Percentiles rank a stretch among this genome's conserved stretches.
Conservation (phyloP, 208 protist genomes). For the Leishmania mexicana region DNA sequence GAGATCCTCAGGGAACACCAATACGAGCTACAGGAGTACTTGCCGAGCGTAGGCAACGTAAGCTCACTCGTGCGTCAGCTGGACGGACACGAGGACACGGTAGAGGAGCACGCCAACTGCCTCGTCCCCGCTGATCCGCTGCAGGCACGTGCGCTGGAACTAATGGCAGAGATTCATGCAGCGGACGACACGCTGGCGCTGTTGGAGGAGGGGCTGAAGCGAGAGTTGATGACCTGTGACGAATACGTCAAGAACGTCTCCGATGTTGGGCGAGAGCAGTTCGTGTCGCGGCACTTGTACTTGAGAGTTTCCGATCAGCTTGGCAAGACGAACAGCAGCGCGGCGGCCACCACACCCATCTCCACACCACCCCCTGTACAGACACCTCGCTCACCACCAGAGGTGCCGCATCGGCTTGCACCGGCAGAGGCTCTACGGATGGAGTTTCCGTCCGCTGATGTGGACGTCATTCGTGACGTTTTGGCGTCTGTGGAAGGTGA, state of each 20-base stretch:
- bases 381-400: constrained; percentile 8
- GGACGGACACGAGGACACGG: constrained; percentile 42
- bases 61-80: constrained; percentile 43
- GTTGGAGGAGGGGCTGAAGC: constrained; percentile 65
- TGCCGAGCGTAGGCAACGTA: constrained; percentile 52
- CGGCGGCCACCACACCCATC: neutral
- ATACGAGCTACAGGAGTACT: constrained; percentile 53
- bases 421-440: constrained; percentile 37
- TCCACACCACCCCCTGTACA: constrained; percentile 5
- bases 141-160: constrained; percentile 65
- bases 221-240: constrained; percentile 66
- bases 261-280: constrained; percentile 75
- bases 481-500: constrained; percentile 45
- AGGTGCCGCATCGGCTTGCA: constrained; percentile 38
- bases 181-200: constrained; percentile 66
- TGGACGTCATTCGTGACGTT: constrained; percentile 63
- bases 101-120: constrained; percentile 63
- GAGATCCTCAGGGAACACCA: constrained; percentile 45
- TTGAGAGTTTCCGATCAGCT: constrained; percentile 45
- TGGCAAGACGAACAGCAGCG: constrained; percentile 5
- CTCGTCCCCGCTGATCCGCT: constrained; percentile 57
- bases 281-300: constrained; percentile 74
- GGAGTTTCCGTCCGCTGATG: constrained; percentile 62
- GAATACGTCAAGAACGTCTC: constrained; percentile 83
- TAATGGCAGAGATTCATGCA: constrained; percentile 77